Conservation (phyloP, 768 basidiomycete species). For the Boletus pseudo-olivaceus region DNA sequence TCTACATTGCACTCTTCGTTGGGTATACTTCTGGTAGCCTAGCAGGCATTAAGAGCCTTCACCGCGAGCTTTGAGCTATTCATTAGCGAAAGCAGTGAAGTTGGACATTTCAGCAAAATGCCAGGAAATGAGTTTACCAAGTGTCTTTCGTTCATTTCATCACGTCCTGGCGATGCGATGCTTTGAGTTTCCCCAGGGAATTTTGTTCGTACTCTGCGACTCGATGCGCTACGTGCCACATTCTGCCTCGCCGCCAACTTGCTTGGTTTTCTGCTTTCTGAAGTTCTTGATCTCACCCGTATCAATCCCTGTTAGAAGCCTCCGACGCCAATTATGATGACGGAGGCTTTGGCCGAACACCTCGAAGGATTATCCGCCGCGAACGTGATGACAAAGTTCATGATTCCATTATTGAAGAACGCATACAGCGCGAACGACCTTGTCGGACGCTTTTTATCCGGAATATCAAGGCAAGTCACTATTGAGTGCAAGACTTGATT, state of each 20-base stretch:
- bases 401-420: constrained; percentile 89
- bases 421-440: constrained; percentile 89
- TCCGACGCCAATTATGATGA: constrained; percentile 55
- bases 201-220: constrained; percentile 25
- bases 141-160: constrained; percentile 18
- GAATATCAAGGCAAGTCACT: constrained; percentile 89
- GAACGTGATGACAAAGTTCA: constrained; percentile 88
- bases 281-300: constrained; percentile 41
- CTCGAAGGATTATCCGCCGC: constrained; percentile 55
- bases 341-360: constrained; percentile 43
- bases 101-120: constrained; percentile 29
- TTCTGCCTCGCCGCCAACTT: constrained; percentile 40
- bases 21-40: constrained; percentile 22
- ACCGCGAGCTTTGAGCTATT: constrained; percentile 46
- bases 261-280: constrained; percentile 43
- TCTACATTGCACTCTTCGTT: constrained; percentile 21
- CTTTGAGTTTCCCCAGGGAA: constrained; percentile 25
- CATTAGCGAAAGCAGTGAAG: constrained; percentile 45
- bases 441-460: constrained; percentile 96
- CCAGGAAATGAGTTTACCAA: constrained; percentile 29
- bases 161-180: constrained; percentile 16
- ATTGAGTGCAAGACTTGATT: constrained; percentile 12
- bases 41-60: constrained; percentile 34
- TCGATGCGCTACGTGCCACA: constrained; percentile 45
- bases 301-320: constrained; percentile 56